Base-by-base conservation (phyloP, 257 asterid genomes). In the Solanum rostratum region DNA sequence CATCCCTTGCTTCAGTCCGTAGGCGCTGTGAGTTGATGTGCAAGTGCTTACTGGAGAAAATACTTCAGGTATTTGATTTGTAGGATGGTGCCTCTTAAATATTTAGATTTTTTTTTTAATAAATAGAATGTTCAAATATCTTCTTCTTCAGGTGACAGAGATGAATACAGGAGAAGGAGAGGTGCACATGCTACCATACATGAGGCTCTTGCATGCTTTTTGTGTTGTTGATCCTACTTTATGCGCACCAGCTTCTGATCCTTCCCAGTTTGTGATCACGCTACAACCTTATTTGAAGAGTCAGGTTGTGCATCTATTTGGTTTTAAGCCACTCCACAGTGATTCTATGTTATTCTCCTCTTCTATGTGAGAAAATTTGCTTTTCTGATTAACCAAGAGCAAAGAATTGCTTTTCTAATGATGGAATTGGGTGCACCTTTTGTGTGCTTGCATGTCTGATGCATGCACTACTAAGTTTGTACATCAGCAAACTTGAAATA, bases 11-110 rank as follows among this genome's bases (percentile, higher is more conserved):
- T 87, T 95, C 98, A 19, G 98, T 97, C 80, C 98, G 98, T 82
- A 90, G 94, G 86, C 99, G 98, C 80, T 95, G 99, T 81, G 98
- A 97, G 90, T 90, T 95, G 50, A 97, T 97, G 94, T 97, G 99
- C 98, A 95, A 93, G 94, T 94, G 98, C 88, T 88, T 97, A 87
- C 85, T 97, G 91, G 99, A 97, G 91, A 95, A 95, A 85, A 88
- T 95, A 85, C 88, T 97, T 89, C 97, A 92, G 98, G 99, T 97
- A 88, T 86, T 85, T 79, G 78, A 85, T 85, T 85, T 84, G 33
- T 80, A 45, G 50, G 84, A 60, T 80, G 73, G 76, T 86, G 66
- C 87, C 84, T 85, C 29, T 83, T 70, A 54, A 69, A 83, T 45
- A 19, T 79, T 14, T 80, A 18, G 69, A 15, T 45, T 70, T 68